Conservation (phyloP, 2,329 filamentous ascomycete genomes). For the Xylariaceae sp. region DNA sequence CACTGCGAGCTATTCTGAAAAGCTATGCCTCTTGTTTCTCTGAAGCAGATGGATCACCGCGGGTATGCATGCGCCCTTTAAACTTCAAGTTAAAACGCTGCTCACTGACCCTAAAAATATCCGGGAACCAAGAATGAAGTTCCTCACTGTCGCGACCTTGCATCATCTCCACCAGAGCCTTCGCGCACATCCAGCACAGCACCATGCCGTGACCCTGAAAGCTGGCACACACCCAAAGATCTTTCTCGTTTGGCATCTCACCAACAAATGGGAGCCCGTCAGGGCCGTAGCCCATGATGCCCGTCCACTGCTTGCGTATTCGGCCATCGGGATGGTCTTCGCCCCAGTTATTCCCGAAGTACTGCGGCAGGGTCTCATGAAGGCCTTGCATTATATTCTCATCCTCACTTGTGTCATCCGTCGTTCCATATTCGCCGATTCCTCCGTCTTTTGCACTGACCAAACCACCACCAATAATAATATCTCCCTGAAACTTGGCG, state of each 20-base stretch:
- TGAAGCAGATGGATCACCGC: not conserved
- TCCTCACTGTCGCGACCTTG: slow-evolving; percentile 41
- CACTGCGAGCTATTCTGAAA: too few species aligned
- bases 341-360: slow-evolving; percentile 61
- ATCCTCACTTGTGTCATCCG: slow-evolving; percentile 61
- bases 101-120: slow-evolving; percentile 53
- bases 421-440: slow-evolving; percentile 57
- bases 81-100: slow-evolving; percentile 50
- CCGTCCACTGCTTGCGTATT: slow-evolving; percentile 56
- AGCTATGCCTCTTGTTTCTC: too few species aligned
- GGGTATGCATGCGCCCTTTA: slow-evolving; percentile 36
- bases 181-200: slow-evolving; percentile 63
- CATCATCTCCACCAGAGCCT: slow-evolving; percentile 63
- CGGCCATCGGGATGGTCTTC: slow-evolving; percentile 48
- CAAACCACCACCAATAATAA: slow-evolving; percentile 68
- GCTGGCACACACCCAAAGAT: slow-evolving; percentile 62
- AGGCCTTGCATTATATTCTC: slow-evolving; percentile 56
- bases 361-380: slow-evolving; percentile 48
- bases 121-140: slow-evolving; percentile 58
- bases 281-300: slow-evolving; percentile 62
- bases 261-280: slow-evolving; percentile 62
- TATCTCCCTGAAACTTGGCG: slow-evolving; percentile 51
- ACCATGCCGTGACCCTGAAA: slow-evolving; percentile 75
- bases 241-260: slow-evolving; percentile 49
- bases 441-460: slow-evolving; percentile 49